Conservation (phyloP, 306 rosid species). For the Cucumis sativus region DNA sequence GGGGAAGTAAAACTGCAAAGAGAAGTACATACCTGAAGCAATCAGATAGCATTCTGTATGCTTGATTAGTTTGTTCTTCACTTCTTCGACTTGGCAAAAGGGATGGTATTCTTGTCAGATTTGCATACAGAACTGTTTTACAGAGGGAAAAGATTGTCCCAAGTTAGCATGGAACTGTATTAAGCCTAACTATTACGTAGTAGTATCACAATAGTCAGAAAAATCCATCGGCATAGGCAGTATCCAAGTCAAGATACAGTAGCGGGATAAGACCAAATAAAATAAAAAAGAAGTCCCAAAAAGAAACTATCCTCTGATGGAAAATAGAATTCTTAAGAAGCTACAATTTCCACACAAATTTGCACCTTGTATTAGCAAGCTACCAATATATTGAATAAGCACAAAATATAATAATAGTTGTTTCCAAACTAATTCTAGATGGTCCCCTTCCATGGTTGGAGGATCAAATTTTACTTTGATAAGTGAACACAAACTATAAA, state of each 20-base stretch:
- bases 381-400: background rate
- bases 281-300: background rate
- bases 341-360: background rate
- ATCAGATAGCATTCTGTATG: constrained; percentile 74
- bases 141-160: background rate
- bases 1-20: constrained; percentile 7
- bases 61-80: constrained; percentile 61
- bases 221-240: background rate
- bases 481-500: background rate
- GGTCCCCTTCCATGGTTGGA: background rate
- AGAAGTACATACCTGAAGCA: constrained; percentile 67
- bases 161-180: background rate
- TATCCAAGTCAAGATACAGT: background rate
- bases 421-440: background rate
- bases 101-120: constrained; percentile 60
- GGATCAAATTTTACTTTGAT: background rate
- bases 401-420: background rate
- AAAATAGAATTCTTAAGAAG: background rate
- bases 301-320: background rate
- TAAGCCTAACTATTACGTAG: background rate
- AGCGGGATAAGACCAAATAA: background rate
- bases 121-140: constrained; percentile 62
- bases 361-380: background rate
- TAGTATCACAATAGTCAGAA: background rate
- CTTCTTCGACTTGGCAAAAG: constrained; percentile 80